These are phyloP conservation scores for Effrenium voratum DNA, from an alignment of 73 alveolate genomes.

Conservation along the genomic window DNA sequence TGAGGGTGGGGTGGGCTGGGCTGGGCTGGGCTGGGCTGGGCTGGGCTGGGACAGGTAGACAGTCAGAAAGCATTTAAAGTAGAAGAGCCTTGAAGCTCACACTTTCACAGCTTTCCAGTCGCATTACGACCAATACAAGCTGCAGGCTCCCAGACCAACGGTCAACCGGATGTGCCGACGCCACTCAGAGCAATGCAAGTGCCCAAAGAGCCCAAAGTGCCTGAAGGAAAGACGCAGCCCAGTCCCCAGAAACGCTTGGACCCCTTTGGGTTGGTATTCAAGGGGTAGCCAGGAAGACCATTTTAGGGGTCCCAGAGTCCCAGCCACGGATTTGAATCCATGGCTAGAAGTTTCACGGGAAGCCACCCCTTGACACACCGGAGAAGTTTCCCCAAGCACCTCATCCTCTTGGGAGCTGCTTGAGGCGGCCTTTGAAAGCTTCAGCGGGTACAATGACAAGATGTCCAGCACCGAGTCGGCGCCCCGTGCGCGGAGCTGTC, in stretches of 20 bases:
- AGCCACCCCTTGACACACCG: neutral
- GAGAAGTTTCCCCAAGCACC: neutral
- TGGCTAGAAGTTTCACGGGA: neutral
- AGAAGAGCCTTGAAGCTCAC: too few species aligned
- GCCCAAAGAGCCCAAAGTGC: too few species aligned
- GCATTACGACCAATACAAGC: too few species aligned
- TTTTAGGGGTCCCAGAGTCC: neutral
- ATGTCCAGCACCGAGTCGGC: conserved; percentile 20
- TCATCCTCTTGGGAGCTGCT: neutral
- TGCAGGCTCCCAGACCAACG: too few species aligned
- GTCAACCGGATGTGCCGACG: too few species aligned
- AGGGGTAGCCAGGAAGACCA: neutral
- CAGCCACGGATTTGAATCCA: neutral
- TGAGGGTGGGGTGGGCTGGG: too few species aligned
- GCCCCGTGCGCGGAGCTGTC: neutral
- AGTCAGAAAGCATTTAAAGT: too few species aligned
- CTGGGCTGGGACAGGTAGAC: too few species aligned
- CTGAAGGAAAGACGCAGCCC: neutral
- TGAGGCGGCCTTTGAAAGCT: conserved; percentile 39
- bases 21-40: too few species aligned
- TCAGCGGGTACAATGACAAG: conserved; percentile 32
- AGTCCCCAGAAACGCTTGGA: neutral
- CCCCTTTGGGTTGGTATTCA: neutral
- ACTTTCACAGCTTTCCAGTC: too few species aligned
- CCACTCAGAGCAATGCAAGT: too few species aligned